Base-by-base conservation (phyloP, 1,139 yeast genomes). In the Sugiyamaella castrensis region DNA sequence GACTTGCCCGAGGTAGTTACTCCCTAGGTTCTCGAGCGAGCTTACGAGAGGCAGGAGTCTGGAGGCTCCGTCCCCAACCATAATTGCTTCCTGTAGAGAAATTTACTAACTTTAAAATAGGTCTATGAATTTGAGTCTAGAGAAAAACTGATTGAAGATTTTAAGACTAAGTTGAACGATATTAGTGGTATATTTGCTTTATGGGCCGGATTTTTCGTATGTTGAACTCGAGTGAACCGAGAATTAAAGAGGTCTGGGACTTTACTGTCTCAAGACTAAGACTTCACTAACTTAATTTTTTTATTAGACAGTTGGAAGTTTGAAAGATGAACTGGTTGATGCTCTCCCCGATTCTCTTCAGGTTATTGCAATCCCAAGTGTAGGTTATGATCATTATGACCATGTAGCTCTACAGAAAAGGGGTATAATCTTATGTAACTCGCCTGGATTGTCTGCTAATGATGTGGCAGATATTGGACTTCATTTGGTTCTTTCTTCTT, bases 391-490 rank as follows among this genome's bases (percentile, higher is more conserved):
- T 56, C 74, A 73, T 28, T 78, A 77, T 54, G 87, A 84, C 62
- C 74, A 74, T 2, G 70, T 63, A 8, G 64, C 61, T 15, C 56
- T 80, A 16, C 41, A 43, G 9, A 62, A 64, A 29, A 71, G 70
- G 45, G 76, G 75, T 12, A 77, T 86, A 34, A 59, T 68, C 2
- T 70, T 86, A 50, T 79, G 86, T 54, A 83, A 87, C 64, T 82
- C 81, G 16, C 68, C 65, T 2, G 63, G 63, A 0, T 68, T 74
- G 37, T 80, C 87, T 0, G 78, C 84, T 3, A 78, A 73, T 44
- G 86, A 87, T 9, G 96, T 87, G 13, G 88, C 94, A 1, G 95
- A 87, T 58, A 67, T 81, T 53, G 94, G 83, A 0, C 67, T 85
- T 43, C 77, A 73, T 60, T 73, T 82, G 57, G 68, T 87, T 0